Base-by-base conservation (phyloP, 2,329 filamentous ascomycete species). In the Pseudocercospora musae region DNA sequence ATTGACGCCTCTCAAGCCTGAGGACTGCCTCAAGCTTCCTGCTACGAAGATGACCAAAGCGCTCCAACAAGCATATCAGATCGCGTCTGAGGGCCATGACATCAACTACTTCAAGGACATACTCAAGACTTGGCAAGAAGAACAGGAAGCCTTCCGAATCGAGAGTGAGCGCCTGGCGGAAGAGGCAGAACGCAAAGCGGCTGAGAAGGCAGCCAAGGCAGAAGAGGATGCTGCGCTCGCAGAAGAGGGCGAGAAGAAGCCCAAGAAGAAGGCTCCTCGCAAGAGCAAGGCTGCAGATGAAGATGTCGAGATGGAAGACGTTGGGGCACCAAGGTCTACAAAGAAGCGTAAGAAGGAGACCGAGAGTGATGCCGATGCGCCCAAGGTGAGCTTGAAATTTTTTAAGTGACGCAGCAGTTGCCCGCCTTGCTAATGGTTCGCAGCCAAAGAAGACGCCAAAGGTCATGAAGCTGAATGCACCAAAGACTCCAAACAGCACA, bases 51-150 rank as follows among this genome's bases (percentile, higher is more conserved):
- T 90, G 81, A 85, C 86, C 73, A 96, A 96, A 79, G 83, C 87
- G 62, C 81, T 99, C 5, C 83, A 89, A 74, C 84, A 85, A 48
- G 95, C 95, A 1, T 96, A 93, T 78, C 78, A 87, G 65, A 84
- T 97, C 62, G 94, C 93, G 10, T 83, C 89, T 13, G 88, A 96
- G 74, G 84, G 87, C 58, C 85, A 96, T 71, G 85, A 90, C 59
- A 80, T 99, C 33, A 81, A 89, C 3, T 86, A 91, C 77, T 98
- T 93, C 83, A 96, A 97, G 80, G 83, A 86, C 11, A 82, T 97
- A 65, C 83, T 98, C 50, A 72, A 75, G 15, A 79, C 83, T 27
- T 85, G 87, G 70, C 80, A 87, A 66, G 78, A 81, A 62, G 84
- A 84, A 13, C 66, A 86, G 59, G 78, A 81, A 49, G 52, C 53